Percentiles rank a stretch among this genome's conserved stretches.
Conservation (phyloP, 2,329 filamentous ascomycete species). For the Sporothrix inflata region DNA sequence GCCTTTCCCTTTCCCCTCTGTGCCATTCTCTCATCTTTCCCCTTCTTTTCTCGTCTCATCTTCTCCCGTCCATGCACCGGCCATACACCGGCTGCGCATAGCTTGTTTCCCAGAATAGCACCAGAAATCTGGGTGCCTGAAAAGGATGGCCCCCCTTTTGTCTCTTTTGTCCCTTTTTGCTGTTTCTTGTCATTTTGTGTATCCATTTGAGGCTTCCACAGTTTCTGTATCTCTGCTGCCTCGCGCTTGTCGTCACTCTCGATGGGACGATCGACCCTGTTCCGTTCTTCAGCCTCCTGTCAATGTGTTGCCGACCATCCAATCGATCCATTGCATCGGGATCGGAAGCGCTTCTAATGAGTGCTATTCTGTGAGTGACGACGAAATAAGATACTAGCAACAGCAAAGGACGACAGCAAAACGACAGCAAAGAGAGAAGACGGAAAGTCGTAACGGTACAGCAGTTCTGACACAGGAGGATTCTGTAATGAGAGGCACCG, state of each 20-base stretch:
- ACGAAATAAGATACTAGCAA: not conserved
- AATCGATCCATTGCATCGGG: not conserved
- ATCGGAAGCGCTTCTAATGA: not conserved
- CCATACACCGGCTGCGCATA: not conserved
- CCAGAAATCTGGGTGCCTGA: not conserved
- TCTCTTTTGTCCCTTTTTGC: not conserved
- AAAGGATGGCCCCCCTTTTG: not conserved
- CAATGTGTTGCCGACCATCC: not conserved
- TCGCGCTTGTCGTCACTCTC: not conserved
- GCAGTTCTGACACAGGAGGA: not conserved
- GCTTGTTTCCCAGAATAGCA: constrained; percentile 2
- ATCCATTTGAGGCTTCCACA: not conserved
- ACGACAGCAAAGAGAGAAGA: not conserved
- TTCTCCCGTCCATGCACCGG: not conserved
- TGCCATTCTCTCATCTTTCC: not conserved
- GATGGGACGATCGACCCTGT: not conserved
- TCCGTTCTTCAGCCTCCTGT: not conserved
- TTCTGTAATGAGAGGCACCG: not conserved
- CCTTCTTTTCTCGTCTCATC: not conserved
- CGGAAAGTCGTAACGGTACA: not conserved
- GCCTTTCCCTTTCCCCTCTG: constrained; percentile 6
- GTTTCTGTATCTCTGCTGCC: constrained; percentile 6
- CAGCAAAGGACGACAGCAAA: not conserved
- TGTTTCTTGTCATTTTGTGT: not conserved
- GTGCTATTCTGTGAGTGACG: not conserved